Percentiles rank a stretch among this genome's conserved stretches.
These are phyloP conservation scores for Tolypocladium guangdongense DNA, from an alignment of 2,329 filamentous ascomycete species.

Conservation along the genomic window DNA sequence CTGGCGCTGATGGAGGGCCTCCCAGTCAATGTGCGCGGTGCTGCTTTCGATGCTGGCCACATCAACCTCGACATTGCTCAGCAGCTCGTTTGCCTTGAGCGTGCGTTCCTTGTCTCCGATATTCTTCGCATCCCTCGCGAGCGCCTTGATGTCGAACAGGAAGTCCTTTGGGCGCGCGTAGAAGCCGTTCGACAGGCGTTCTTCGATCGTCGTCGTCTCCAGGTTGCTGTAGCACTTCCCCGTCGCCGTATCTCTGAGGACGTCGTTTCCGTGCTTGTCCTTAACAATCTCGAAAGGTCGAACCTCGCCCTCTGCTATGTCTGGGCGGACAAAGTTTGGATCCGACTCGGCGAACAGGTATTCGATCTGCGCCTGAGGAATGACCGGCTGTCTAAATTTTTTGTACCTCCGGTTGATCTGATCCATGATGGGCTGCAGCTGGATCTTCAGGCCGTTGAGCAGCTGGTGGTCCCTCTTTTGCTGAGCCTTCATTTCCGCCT, in stretches of 20 bases:
- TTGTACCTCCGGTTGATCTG: conserved; percentile 86
- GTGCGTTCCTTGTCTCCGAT: conserved; percentile 74
- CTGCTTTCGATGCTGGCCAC: conserved; percentile 65
- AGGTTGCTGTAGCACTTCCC: conserved; percentile 92
- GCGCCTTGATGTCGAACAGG: conserved; percentile 70
- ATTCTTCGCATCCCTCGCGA: conserved; percentile 75
- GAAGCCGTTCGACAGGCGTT: conserved; percentile 91
- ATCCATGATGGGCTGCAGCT: conserved; percentile 92
- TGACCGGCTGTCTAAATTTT: conserved; percentile 72
- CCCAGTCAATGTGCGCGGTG: conserved; percentile 62
- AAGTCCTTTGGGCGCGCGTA: conserved; percentile 90
- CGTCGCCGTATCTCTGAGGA: conserved; percentile 62
- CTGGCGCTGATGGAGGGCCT: conserved; percentile 68
- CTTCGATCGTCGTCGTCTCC: conserved; percentile 85
- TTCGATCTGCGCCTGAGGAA: conserved; percentile 61
- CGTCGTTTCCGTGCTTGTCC: conserved; percentile 68
- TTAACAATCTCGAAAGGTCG: conserved; percentile 71
- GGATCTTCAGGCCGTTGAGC: conserved; percentile 78
- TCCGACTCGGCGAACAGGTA: conserved; percentile 81
- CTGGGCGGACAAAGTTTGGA: conserved; percentile 54
- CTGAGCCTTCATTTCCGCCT: conserved; percentile 70
- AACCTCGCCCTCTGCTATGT: conserved; percentile 40
- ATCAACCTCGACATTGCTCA: conserved; percentile 90
- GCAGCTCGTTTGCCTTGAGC: conserved; percentile 81
- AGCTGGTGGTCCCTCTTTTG: conserved; percentile 74